These are phyloP conservation scores for Calonectria montana DNA, from an alignment of 2,329 filamentous ascomycete species.

Conservation along the genomic window DNA sequence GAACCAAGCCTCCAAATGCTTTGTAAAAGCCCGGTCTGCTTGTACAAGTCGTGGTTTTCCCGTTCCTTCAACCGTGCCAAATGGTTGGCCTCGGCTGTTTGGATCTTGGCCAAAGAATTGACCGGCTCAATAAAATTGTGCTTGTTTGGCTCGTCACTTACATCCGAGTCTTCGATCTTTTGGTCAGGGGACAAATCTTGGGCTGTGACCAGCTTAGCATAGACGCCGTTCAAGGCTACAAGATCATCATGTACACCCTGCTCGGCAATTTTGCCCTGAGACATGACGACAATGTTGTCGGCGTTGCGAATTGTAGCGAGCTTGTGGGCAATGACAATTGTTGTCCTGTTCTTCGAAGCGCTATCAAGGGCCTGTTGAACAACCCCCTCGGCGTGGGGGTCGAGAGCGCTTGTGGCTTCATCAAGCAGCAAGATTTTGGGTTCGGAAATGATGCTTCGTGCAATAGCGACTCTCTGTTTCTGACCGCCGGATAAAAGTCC, in stretches of 20 bases:
- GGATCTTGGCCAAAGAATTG: conserved; percentile 54
- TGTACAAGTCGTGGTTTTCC: conserved; percentile 22
- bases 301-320: conserved; percentile 68
- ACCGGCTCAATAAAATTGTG: neutral
- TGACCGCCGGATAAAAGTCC: conserved; percentile 75
- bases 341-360: conserved; percentile 67
- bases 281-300: conserved; percentile 72
- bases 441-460: conserved; percentile 54
- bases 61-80: conserved; percentile 52
- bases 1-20: conserved; percentile 7
- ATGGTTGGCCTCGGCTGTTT: conserved; percentile 47
- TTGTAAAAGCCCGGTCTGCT: conserved; percentile 11
- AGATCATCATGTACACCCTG: conserved; percentile 65
- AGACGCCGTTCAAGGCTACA: conserved; percentile 58
- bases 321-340: conserved; percentile 72
- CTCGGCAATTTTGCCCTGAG: conserved; percentile 67
- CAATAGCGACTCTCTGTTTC: conserved; percentile 72
- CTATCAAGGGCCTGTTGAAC: conserved; percentile 66
- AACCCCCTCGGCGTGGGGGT: conserved; percentile 55
- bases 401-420: conserved; percentile 71
- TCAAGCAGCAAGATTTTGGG: conserved; percentile 71
- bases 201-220: conserved; percentile 59
- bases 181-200: conserved; percentile 45
- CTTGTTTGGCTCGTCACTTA: neutral
- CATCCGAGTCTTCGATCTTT: neutral